Conservation (phyloP, 2,329 filamentous ascomycete species). For the Fusarium cicatricum region DNA sequence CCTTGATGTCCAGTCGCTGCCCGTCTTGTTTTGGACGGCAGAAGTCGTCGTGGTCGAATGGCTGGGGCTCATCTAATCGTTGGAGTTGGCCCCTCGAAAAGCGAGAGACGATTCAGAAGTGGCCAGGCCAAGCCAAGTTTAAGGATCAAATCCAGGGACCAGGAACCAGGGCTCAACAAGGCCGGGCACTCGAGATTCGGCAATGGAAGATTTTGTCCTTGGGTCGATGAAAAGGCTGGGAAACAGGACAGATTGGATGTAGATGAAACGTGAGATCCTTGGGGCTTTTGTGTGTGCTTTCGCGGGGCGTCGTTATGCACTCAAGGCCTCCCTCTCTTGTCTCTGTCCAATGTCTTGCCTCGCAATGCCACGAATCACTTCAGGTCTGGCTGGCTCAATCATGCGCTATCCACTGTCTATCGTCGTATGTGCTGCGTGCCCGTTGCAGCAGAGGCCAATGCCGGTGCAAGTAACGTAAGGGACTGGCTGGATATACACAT, state of each 20-base stretch:
- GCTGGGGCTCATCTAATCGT: conserved; percentile 39
- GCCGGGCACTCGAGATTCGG: conserved; percentile 17
- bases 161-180: conserved; percentile 24
- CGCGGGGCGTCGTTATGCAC: conserved; percentile 28
- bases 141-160: conserved; percentile 13
- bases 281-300: conserved; percentile 11
- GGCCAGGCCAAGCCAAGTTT: conserved; percentile 22
- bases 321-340: conserved; percentile 17
- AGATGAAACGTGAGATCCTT: conserved; percentile 18
- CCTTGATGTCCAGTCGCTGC: conserved; percentile 14
- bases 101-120: conserved; percentile 29
- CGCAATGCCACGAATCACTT: conserved; percentile 33
- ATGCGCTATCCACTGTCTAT: conserved; percentile 29
- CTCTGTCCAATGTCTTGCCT: conserved; percentile 31
- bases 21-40: conserved; percentile 30
- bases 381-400: conserved; percentile 11
- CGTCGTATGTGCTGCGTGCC: conserved; percentile 5
- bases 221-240: conserved; percentile 5
- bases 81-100: conserved; percentile 30
- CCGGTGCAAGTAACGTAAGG: conserved; percentile 3
- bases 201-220: conserved; percentile 12
- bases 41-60: conserved; percentile 34
- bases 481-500: conserved; percentile 28
- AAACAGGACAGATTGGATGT: conserved; percentile 32
- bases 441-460: conserved; percentile 14